Conservation (phyloP, 257 asterid genomes). For the Salvia hispanica region DNA sequence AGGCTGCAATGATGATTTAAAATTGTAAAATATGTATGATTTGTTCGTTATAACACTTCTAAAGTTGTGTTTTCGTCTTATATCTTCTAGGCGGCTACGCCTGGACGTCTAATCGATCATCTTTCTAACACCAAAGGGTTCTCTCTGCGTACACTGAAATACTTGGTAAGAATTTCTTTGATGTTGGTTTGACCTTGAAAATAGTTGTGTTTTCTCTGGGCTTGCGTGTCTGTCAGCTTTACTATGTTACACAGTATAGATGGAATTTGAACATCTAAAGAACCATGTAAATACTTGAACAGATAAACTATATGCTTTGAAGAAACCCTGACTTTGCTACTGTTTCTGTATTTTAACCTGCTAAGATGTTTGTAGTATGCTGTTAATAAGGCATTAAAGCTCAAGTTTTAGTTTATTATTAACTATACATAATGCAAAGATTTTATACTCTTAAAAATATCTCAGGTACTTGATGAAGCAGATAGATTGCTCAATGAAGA, state of each 20-base stretch:
- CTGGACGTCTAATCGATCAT: conserved; percentile 94
- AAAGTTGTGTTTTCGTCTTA: background rate
- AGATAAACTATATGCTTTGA: background rate
- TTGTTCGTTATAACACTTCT: background rate
- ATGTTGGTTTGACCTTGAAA: conserved; percentile 26
- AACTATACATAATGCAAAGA: background rate
- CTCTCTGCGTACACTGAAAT: conserved; percentile 70
- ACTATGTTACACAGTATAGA: background rate
- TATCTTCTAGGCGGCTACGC: conserved; percentile 82
- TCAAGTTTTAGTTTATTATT: background rate
- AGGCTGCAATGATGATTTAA: background rate
- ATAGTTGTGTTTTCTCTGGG: background rate
- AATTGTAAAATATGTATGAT: background rate
- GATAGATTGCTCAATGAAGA: conserved; percentile 89
- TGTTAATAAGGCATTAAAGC: background rate
- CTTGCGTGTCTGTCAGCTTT: conserved; percentile 6
- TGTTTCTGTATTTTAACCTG: background rate
- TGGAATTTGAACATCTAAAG: background rate
- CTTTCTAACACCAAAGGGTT: conserved; percentile 89
- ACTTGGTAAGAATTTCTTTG: conserved; percentile 58
- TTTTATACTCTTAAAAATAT: background rate
- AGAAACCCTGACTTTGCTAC: conserved; percentile 2
- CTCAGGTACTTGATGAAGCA: conserved; percentile 91
- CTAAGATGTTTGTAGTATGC: background rate
- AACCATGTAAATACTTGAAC: conserved; percentile 1